Conservation (phyloP, 169 alveolate species). For the Fabrea salina region DNA sequence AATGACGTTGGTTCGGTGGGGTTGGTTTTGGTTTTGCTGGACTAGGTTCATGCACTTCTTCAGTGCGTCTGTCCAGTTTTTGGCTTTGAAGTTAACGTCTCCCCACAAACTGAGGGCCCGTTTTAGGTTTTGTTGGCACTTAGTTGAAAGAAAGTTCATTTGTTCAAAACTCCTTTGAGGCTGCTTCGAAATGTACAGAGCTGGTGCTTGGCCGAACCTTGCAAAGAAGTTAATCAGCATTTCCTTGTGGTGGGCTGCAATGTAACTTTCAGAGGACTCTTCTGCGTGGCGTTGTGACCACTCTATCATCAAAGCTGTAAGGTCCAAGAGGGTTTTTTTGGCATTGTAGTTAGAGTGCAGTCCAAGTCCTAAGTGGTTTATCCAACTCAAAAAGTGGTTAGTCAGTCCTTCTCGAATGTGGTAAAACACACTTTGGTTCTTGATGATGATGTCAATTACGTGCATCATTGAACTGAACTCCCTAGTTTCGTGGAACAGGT, state of each 20-base stretch:
- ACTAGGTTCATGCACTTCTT: conserved; percentile 28
- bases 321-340: conserved; percentile 25
- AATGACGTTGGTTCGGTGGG: conserved; percentile 5
- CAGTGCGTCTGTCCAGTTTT: conserved; percentile 36
- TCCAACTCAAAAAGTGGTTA: conserved; percentile 22
- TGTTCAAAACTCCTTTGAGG: conserved; percentile 35
- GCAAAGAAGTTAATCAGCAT: conserved; percentile 37
- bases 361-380: conserved; percentile 27
- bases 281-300: conserved; percentile 2
- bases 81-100: conserved; percentile 27
- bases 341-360: conserved; percentile 32
- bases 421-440: conserved; percentile 20
- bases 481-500: conserved; percentile 4
- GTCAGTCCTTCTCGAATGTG: conserved; percentile 30
- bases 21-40: conserved; percentile 25
- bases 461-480: conserved; percentile 19
- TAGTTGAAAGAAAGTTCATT: conserved; percentile 16
- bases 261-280: conserved; percentile 14
- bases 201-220: conserved; percentile 39
- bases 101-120: conserved; percentile 23
- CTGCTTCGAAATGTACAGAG: conserved; percentile 11
- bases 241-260: conserved; percentile 22
- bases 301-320: conserved; percentile 29
- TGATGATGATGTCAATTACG: conserved; percentile 27
- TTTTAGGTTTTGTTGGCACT: conserved; percentile 17